phyloP scores from a whole-genome alignment of 495 filamentous ascomycete species.

The Podospora fimiseda region DNA sequence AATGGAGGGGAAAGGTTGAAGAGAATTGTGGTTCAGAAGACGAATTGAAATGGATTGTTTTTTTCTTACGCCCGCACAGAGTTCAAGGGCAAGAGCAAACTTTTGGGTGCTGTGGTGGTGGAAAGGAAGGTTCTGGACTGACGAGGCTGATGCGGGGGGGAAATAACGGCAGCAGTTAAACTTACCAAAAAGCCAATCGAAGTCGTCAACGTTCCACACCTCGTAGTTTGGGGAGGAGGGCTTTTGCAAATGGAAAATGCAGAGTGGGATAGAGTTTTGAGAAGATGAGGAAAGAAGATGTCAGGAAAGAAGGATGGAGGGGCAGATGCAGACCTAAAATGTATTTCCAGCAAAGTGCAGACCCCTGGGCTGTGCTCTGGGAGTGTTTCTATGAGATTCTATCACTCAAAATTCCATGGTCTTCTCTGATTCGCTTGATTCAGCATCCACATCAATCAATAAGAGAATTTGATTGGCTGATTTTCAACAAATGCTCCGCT shows the following conservation, averaged over 20 bases:
- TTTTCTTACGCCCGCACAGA: too few relatives aligned
- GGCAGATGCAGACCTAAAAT: conserved; percentile 31
- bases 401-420: conserved; percentile 27
- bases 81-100: neutral
- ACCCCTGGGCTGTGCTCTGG: conserved; percentile 22
- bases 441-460: conserved; percentile 25
- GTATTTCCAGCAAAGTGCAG: conserved; percentile 12
- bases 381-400: conserved; percentile 35
- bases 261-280: conserved; percentile 16
- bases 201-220: conserved; percentile 14
- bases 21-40: neutral
- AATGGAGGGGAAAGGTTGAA: neutral
- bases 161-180: neutral
- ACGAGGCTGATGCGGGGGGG: conserved; percentile 1
- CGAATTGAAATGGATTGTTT: too few relatives aligned
- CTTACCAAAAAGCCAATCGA: conserved; percentile 18
- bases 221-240: conserved; percentile 6
- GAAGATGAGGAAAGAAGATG: conserved; percentile 18
- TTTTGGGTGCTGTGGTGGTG: neutral
- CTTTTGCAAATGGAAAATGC: neutral
- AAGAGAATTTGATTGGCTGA: conserved; percentile 20
- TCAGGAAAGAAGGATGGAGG: conserved; percentile 9
- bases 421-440: conserved; percentile 29
- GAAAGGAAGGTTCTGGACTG: neutral
- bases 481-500: conserved; percentile 4